phyloP scores from a whole-genome alignment of 2,329 filamentous ascomycete species.

The Cytospora piceae region DNA sequence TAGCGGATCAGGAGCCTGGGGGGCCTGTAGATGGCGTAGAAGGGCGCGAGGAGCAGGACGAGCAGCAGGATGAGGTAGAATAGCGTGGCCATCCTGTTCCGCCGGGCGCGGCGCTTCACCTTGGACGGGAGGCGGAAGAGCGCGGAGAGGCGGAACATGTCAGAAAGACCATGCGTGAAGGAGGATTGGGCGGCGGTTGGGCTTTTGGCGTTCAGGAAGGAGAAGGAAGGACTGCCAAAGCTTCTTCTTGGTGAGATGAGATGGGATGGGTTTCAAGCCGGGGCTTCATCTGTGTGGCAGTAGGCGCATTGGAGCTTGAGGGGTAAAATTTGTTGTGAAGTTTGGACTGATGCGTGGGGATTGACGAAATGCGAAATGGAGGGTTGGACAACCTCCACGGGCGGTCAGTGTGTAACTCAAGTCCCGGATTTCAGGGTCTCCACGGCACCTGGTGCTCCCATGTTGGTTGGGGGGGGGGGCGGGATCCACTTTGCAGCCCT shows the following conservation, averaged over 20 bases:
- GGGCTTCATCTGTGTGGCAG: constrained; percentile 22
- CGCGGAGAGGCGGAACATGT: constrained; percentile 41
- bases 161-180: constrained; percentile 10
- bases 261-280: constrained; percentile 9
- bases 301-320: constrained; percentile 7
- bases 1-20: constrained; percentile 71
- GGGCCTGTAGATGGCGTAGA: constrained; percentile 82
- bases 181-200: background rate
- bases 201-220: background rate
- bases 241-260: constrained; percentile 2
- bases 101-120: constrained; percentile 60
- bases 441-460: no score
- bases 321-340: background rate
- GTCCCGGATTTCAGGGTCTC: constrained; percentile 5
- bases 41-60: constrained; percentile 43
- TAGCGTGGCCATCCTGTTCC: constrained; percentile 62
- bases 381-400: background rate
- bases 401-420: background rate
- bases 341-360: background rate
- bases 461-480: no score
- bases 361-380: background rate
- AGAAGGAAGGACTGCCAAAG: background rate
- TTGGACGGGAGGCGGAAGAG: constrained; percentile 60
- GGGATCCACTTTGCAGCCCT: background rate
- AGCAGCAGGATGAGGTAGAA: constrained; percentile 46